Conservation (phyloP, 169 alveolate species). For the Theileria parva region DNA sequence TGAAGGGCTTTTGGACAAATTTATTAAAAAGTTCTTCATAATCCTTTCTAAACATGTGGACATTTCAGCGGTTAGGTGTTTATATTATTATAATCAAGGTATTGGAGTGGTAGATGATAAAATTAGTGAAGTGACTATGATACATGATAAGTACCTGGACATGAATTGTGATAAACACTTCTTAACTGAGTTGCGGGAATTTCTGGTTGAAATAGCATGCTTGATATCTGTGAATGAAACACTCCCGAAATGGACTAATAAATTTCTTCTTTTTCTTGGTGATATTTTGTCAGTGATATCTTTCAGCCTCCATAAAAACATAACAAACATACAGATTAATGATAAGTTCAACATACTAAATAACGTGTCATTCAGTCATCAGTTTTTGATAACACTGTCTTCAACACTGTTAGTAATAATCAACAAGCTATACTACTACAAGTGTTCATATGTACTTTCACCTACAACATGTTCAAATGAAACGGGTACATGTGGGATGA, state of each 20-base stretch:
- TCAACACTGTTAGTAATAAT: slow-evolving; percentile 5
- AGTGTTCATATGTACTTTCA: background rate
- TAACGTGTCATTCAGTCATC: background rate
- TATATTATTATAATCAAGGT: background rate
- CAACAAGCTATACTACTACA: slow-evolving; percentile 12
- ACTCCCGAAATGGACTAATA: slow-evolving; percentile 4
- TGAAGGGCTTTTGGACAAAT: background rate
- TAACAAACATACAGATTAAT: slow-evolving; percentile 12
- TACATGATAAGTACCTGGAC: background rate
- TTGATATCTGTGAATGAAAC: background rate
- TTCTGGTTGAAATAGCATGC: slow-evolving; percentile 5
- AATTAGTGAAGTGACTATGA: background rate
- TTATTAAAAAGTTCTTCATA: background rate
- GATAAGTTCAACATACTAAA: background rate
- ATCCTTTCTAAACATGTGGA: background rate
- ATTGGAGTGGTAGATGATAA: background rate
- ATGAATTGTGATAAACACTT: background rate
- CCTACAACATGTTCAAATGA: background rate
- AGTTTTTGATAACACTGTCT: slow-evolving; percentile 4
- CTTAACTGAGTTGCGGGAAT: slow-evolving; percentile 3
- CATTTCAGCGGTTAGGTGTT: background rate
- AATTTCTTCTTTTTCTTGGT: background rate
- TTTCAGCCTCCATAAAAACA: slow-evolving; percentile 16
- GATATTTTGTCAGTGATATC: slow-evolving; percentile 16
- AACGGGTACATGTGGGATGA: background rate